These are phyloP conservation scores for Penicillium arizonense DNA, from an alignment of 495 filamentous ascomycete genomes.

Conservation along the genomic window DNA sequence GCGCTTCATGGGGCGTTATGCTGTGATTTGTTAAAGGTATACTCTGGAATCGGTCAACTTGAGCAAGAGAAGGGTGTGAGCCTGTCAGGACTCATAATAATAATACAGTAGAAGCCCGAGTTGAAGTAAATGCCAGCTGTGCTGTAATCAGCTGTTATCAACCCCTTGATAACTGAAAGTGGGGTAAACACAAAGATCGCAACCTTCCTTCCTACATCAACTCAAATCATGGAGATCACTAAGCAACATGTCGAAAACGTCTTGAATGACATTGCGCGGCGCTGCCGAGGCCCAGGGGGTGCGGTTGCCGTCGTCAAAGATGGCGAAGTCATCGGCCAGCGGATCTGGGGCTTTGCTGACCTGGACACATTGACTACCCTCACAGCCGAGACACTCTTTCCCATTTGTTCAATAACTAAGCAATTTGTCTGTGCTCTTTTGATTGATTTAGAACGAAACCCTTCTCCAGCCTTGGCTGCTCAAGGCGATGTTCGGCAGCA, in stretches of 20 bases:
- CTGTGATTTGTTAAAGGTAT: no score
- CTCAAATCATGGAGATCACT: constrained; percentile 9
- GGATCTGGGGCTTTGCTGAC: constrained; percentile 34
- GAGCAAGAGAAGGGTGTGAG: no score
- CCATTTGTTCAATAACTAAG: constrained; percentile 39
- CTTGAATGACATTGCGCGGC: constrained; percentile 10
- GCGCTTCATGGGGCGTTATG: no score
- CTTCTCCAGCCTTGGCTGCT: constrained; percentile 15
- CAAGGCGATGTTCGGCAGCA: constrained; percentile 21
- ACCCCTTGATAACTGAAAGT: neutral
- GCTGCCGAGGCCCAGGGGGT: constrained; percentile 27
- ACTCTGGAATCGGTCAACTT: no score
- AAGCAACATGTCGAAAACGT: constrained; percentile 8
- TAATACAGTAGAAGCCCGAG: no score
- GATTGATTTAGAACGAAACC: constrained; percentile 26
- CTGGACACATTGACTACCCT: constrained; percentile 23
- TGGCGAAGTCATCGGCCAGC: constrained; percentile 25
- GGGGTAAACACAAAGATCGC: neutral
- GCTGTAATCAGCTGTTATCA: neutral
- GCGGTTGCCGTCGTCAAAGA: constrained; percentile 29
- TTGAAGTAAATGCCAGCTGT: no score
- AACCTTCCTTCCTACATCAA: neutral
- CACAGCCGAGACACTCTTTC: constrained; percentile 21
- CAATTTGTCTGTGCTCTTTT: constrained; percentile 32
- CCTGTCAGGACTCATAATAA: no score